A percentile compares a stretch with the other conserved stretches of the same genome.
These are phyloP conservation scores for Penicillium sp. DNA, from an alignment of 2,329 filamentous ascomycete species.

Conservation along the genomic window DNA sequence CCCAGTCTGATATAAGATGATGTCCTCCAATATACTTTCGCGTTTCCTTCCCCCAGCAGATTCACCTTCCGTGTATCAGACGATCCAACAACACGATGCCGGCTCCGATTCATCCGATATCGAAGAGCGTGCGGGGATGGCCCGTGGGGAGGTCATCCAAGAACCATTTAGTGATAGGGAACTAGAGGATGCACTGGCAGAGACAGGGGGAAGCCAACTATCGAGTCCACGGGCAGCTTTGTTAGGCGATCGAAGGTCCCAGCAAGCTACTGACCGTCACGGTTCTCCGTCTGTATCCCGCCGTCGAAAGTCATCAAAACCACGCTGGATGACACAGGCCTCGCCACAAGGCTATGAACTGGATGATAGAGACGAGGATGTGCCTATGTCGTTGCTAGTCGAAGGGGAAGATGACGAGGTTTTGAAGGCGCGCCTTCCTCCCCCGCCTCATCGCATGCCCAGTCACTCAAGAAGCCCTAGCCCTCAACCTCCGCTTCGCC, in stretches of 20 bases:
- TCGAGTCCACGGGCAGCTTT: conserved; percentile 49
- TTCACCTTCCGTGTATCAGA: conserved; percentile 54
- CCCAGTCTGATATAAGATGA: conserved; percentile 35
- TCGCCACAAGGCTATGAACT: conserved; percentile 40
- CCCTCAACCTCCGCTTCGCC: conserved; percentile 48
- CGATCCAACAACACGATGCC: conserved; percentile 51
- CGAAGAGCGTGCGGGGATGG: conserved; percentile 53
- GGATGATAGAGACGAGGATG: conserved; percentile 65
- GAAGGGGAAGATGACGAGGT: conserved; percentile 54
- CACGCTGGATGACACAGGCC: conserved; percentile 35
- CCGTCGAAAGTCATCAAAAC: conserved; percentile 34
- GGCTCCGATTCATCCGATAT: conserved; percentile 51
- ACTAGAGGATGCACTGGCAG: conserved; percentile 59
- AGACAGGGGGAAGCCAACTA: conserved; percentile 54
- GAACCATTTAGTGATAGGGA: conserved; percentile 60
- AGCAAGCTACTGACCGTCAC: conserved; percentile 19
- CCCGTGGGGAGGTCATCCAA: conserved; percentile 53
- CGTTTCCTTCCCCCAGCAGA: conserved; percentile 54
- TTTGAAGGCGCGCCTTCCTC: conserved; percentile 44
- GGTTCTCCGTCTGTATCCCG: conserved; percentile 26
- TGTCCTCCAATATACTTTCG: conserved; percentile 48
- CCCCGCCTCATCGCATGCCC: conserved; percentile 32
- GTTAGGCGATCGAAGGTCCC: conserved; percentile 36
- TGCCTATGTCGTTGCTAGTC: conserved; percentile 65
- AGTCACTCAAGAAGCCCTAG: conserved; percentile 24